Base-by-base conservation (phyloP, 2,329 filamentous ascomycete species). In the Aspergillus sp. region DNA sequence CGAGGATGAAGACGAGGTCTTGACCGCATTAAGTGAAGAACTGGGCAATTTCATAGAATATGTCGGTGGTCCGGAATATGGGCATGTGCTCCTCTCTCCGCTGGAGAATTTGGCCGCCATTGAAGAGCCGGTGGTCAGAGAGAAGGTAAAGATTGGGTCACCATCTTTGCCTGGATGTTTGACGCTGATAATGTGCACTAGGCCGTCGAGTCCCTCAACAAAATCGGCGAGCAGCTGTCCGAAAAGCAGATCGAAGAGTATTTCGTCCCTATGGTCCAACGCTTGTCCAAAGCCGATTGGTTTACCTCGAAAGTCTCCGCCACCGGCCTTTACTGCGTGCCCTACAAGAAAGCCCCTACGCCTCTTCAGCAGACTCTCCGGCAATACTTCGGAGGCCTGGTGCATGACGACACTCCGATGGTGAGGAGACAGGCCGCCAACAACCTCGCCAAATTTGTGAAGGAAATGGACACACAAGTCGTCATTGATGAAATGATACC, bases 401-500 rank as follows among this genome's bases (percentile, higher is more conserved):
- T 99, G 59, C 92, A 97, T 75, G 94, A 99, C 78, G 94, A 99
- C 74, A 99, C 94, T 38, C 94, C 94, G 43, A 99, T 99, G 94
- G 94, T 99, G 60, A 88, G 94, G 75, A 88, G 94, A 79, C 92
- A 97, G 76, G 89, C 94, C 45, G 94, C 94, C 57, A 97, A 91
- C 75, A 94, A 97, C 76, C 82, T 99, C 65, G 89, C 93, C 66
- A 97, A 96, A 72, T 99, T 99, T 69, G 89, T 97, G 68, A 96
- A 96, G 79, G 91, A 94, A 75, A 96, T 97, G 91, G 86, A 91
- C 42, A 86, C 92, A 44, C 82, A 88, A 53, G 86, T 96, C 64
- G 91, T 97, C 64, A 91, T 99, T 66, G 91, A 96, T 52, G 94
- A 99, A 78, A 97, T 99, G 90, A 97, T 99, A 78, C 91, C 93